Conservation (phyloP, 805 yeast genomes). For the Kuraishia hungarica region DNA sequence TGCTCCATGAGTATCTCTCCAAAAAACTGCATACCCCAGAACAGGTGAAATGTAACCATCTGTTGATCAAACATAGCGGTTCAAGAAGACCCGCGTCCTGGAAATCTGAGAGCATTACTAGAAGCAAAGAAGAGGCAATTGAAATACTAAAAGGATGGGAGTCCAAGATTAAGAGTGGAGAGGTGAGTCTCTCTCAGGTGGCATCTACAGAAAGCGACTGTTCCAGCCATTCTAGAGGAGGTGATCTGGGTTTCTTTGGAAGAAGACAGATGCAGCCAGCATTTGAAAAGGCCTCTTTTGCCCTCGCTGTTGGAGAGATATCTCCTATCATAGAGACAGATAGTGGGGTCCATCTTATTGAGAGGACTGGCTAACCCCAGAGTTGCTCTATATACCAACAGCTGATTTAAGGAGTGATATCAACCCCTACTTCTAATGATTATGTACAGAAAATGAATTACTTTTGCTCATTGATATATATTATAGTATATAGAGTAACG, state of each 20-base stretch:
- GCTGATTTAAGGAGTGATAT: too few species aligned
- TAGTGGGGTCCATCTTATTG: slow-evolving; percentile 85
- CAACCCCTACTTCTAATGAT: not conserved
- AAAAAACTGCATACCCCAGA: slow-evolving; percentile 40
- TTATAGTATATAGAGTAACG: not conserved
- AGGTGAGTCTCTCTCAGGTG: slow-evolving; percentile 55
- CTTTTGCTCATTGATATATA: not conserved
- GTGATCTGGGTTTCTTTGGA: slow-evolving; percentile 86
- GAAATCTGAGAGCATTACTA: slow-evolving; percentile 66
- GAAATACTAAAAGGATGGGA: slow-evolving; percentile 50
- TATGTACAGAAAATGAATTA: not conserved
- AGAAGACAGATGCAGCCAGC: slow-evolving; percentile 93
- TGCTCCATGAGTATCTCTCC: slow-evolving; percentile 49
- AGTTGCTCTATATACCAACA: not conserved
- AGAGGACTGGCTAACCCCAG: slow-evolving; percentile 58
- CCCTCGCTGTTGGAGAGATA: slow-evolving; percentile 71
- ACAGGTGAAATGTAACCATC: slow-evolving; percentile 72
- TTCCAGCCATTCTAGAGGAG: slow-evolving; percentile 76
- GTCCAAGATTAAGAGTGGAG: slow-evolving; percentile 54
- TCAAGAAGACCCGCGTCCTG: slow-evolving; percentile 90
- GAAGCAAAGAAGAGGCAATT: slow-evolving; percentile 78
- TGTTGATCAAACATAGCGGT: slow-evolving; percentile 74
- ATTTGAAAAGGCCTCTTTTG: slow-evolving; percentile 85
- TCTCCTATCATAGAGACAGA: slow-evolving; percentile 81
- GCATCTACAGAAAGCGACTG: slow-evolving; percentile 87